These are phyloP conservation scores for Calendula officinalis DNA, from an alignment of 129 eudicot species.

Conservation along the genomic window DNA sequence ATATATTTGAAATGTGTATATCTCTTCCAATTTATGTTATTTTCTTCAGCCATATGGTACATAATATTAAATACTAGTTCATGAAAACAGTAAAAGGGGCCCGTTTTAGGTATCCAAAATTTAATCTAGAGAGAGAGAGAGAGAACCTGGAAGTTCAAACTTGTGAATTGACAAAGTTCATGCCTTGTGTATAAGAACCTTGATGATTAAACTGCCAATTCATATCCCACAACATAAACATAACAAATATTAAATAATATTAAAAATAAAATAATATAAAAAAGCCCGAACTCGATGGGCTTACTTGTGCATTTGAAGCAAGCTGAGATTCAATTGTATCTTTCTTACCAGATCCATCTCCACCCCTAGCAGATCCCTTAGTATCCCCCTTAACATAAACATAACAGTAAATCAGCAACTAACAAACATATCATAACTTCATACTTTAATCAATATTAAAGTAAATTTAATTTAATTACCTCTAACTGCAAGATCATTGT, in stretches of 20 bases:
- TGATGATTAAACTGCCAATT: conserved; percentile 68
- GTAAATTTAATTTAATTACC: conserved; percentile 4
- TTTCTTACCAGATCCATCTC: too few species aligned
- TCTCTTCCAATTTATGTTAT: background rate
- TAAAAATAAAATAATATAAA: background rate
- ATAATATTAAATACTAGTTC: background rate
- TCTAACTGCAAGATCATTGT: conserved; percentile 31
- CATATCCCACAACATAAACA: too few species aligned
- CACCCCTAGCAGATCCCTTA: conserved; percentile 34
- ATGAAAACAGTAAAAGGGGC: conserved; percentile 7
- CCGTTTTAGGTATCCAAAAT: background rate
- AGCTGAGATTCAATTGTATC: conserved; percentile 14
- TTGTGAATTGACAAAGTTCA: conserved; percentile 61
- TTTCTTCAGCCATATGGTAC: background rate
- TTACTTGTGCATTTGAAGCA: conserved; percentile 54
- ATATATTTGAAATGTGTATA: background rate
- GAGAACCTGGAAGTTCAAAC: conserved; percentile 42
- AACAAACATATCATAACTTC: background rate
- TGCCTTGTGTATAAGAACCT: conserved; percentile 69
- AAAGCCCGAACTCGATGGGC: background rate
- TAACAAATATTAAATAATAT: background rate
- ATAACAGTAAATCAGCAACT: background rate
- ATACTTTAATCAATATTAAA: conserved; percentile 2
- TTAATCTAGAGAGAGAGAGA: conserved; percentile 9
- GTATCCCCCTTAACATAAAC: conserved; percentile 45